phyloP scores from a whole-genome alignment of 1,284 basidiomycete species.

The Porodaedalea pini region DNA sequence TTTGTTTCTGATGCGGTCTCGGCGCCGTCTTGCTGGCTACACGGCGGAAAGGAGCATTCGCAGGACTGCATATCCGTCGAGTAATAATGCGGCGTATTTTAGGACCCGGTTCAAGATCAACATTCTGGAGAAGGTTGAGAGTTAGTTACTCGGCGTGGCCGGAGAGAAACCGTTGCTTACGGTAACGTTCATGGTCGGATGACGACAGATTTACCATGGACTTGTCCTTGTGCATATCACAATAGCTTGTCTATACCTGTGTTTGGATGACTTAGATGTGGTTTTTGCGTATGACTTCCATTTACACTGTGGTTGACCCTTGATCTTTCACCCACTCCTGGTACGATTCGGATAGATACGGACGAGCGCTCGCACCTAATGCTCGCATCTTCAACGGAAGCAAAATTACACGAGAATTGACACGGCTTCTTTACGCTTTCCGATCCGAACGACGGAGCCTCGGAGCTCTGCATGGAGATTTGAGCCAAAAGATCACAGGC shows the following conservation, averaged over 20 bases:
- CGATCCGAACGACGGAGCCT: not conserved
- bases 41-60: not conserved
- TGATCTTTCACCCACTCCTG: no score
- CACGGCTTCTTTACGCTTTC: not conserved
- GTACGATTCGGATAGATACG: no score
- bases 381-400: not conserved
- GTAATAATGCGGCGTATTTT: not conserved
- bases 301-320: no score
- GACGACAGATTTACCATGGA: no score
- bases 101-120: not conserved
- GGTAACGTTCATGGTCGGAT: no score
- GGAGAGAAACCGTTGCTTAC: conserved; percentile 9
- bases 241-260: no score
- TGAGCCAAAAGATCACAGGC: no score
- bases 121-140: not conserved
- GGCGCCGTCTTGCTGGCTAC: no score
- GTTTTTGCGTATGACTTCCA: no score
- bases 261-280: no score
- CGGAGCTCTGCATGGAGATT: not conserved
- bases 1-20: not conserved
- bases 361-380: no score
- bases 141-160: conserved; percentile 2
- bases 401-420: not conserved
- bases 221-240: no score
- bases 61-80: not conserved